Evolutionary conservation across 768 basidiomycete species (phyloP).

Genomic region (Russula olivacea): DNA sequence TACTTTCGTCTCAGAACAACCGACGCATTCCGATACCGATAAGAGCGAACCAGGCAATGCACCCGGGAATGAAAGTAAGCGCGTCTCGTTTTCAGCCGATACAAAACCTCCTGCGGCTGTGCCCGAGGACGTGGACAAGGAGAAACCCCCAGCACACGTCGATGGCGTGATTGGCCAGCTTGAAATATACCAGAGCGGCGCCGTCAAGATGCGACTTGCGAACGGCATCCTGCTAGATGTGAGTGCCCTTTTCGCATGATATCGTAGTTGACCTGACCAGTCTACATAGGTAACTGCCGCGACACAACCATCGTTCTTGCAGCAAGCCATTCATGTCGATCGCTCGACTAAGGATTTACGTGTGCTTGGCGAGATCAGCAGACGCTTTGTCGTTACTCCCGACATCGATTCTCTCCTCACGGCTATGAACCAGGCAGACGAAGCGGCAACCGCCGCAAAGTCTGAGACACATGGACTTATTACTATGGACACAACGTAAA

Average conservation of each 20-base stretch:
- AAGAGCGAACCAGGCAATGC: slow-evolving; percentile 16
- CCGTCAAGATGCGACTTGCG: slow-evolving; percentile 77
- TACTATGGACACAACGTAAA: slow-evolving; percentile 44
- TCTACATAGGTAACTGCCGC: slow-evolving; percentile 63
- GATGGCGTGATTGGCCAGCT: slow-evolving; percentile 82
- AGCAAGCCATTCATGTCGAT: slow-evolving; percentile 78
- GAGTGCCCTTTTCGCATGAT: slow-evolving; percentile 28
- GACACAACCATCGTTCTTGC: slow-evolving; percentile 81
- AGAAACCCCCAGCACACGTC: slow-evolving; percentile 30
- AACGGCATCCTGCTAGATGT: slow-evolving; percentile 84
- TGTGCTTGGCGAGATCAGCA: slow-evolving; percentile 82
- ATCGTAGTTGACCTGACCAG: background rate
- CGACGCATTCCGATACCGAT: slow-evolving; percentile 27
- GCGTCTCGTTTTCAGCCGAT: slow-evolving; percentile 60
- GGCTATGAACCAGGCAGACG: slow-evolving; percentile 55
- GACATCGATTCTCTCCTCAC: slow-evolving; percentile 69
- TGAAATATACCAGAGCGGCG: slow-evolving; percentile 79
- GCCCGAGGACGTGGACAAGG: slow-evolving; percentile 28
- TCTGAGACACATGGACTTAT: slow-evolving; percentile 45
- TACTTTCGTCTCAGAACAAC: slow-evolving; percentile 45
- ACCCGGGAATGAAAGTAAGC: slow-evolving; percentile 35
- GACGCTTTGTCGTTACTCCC: slow-evolving; percentile 78
- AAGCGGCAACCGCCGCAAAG: slow-evolving; percentile 26
- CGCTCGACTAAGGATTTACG: slow-evolving; percentile 48
- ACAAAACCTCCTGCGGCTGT: slow-evolving; percentile 44